Base-by-base conservation (phyloP, 1,284 basidiomycete genomes). In the Thelephora terrestris region DNA sequence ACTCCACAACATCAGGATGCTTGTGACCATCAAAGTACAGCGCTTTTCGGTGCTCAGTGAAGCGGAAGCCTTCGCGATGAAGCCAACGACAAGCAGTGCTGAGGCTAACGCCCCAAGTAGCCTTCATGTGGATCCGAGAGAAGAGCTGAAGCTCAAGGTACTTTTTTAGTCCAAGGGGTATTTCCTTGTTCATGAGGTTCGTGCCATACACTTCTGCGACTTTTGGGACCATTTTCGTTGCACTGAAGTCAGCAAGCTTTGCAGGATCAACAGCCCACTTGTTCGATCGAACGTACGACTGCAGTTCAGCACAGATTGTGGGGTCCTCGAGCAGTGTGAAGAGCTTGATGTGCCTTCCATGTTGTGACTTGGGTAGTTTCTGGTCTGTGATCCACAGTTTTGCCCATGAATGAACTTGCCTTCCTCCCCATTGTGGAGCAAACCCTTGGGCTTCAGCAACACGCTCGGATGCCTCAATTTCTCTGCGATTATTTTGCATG, bases 1-100 rank as follows among this genome's bases (percentile, higher is more conserved):
- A 60, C 2, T 54, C 36, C 5, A 68, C 56, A 23, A 68, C 61
- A 57, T 69, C 62, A 0, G 58, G 53, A 2, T 58, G 53, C 23
- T 68, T 59, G 49, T 67, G 66, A 0, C 68, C 64, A 59, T 69
- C 64, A 53, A 53, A 63, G 53, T 64, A 68, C 12, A 66, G 40
- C 1, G 53, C 59, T 44, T 65, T 66, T 45, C 59, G 62, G 55
- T 65, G 57, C 34, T 51, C 50, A 2, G 48, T 59, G 45, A 57
- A 69, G 9, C 25, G 25, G 25, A 27, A 27, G 9, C 25, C 25
- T 27, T 27, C 25, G 9, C 25, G 25, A 27, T 27, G 25, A 27
- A 27, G 25, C 25, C 25, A 27, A 9, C 25, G 25, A 27, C 25
- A 9, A 27, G 25, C 25, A 27, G 25, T 27, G 25, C 25, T 27